phyloP scores from a whole-genome alignment of 2,329 filamentous ascomycete species.

The Camillea tinctor region DNA sequence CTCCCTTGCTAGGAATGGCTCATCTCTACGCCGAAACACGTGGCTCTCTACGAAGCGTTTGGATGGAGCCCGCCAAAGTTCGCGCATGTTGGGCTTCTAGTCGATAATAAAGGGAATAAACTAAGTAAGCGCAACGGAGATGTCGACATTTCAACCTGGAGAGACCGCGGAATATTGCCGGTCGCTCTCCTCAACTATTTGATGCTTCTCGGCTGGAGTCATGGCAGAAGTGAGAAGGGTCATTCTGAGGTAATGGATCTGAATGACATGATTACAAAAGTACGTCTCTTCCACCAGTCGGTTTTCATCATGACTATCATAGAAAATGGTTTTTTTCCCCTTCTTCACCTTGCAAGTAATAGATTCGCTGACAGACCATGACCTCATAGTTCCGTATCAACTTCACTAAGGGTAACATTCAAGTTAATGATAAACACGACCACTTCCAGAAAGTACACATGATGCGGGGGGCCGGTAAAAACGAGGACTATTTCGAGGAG shows the following conservation, averaged over 20 bases:
- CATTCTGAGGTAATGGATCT: slow-evolving; percentile 71
- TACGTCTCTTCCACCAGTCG: slow-evolving; percentile 37
- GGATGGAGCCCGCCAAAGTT: slow-evolving; percentile 72
- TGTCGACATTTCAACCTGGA: slow-evolving; percentile 50
- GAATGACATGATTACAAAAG: slow-evolving; percentile 66
- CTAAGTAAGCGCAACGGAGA: slow-evolving; percentile 79
- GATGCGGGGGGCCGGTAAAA: slow-evolving; percentile 1
- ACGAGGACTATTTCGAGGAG: slow-evolving; percentile 1
- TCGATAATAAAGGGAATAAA: slow-evolving; percentile 68
- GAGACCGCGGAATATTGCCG: slow-evolving; percentile 45
- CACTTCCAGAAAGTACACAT: slow-evolving; percentile 60
- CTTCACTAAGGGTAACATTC: slow-evolving; percentile 88
- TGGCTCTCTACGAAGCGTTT: slow-evolving; percentile 73
- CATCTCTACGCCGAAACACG: slow-evolving; percentile 78
- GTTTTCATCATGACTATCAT: background rate
- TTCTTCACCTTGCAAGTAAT: background rate
- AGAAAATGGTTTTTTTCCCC: background rate
- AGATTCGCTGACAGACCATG: background rate
- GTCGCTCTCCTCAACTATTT: slow-evolving; percentile 72
- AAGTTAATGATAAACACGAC: slow-evolving; percentile 77
- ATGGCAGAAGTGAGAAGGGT: slow-evolving; percentile 31
- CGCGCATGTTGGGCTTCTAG: slow-evolving; percentile 75
- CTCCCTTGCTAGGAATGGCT: slow-evolving; percentile 74
- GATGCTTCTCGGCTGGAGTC: slow-evolving; percentile 80
- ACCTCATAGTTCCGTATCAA: slow-evolving; percentile 69